Evolutionary conservation across 2,329 filamentous ascomycete species (phyloP), one percentile per base, ranked within the genome.

Genomic region (Metarhizium humberi): DNA sequence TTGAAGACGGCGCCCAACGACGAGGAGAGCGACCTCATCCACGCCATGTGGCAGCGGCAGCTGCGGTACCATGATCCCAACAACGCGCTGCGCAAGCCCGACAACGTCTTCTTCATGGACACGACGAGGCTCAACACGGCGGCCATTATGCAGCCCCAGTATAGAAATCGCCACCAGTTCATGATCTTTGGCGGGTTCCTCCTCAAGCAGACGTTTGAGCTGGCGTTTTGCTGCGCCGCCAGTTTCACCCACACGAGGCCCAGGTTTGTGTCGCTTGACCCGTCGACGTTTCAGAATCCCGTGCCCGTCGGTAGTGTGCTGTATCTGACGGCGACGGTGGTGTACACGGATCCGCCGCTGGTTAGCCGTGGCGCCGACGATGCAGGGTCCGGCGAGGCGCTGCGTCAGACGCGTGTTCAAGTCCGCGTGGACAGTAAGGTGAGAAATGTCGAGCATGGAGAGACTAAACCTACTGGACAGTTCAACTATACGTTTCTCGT

Each of bases 171-270:
- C 1, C 65, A 67, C 30, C 64, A 67, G 43, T 63, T 61, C 3
- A 67, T 67, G 65, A 64, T 67, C 6, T 67, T 67, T 52, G 65
- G 65, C 16, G 65, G 65, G 0, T 67, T 66, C 30, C 65, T 66
- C 32, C 54, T 67, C 2, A 67, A 67, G 55, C 65, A 67, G 47
- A 67, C 65, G 0, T 67, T 67, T 18, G 65, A 67, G 57, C 56
- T 67, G 6, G 65, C 65, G 0, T 67, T 67, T 29, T 67, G 65
- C 36, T 67, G 65, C 30, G 65, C 63, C 0, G 65, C 65, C 36
- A 66, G 63, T 59, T 66, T 67, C n/a, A 63, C 65, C 7, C 65
- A 67, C 34, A 64, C 65, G 13, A 61, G 65, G 4, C 65, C 65
- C 13, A 66, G 61, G 6, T 67, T 67, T 13, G 64, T 67, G 56